These are phyloP conservation scores for Colletotrichum brevisporum DNA, from an alignment of 2,329 filamentous ascomycete genomes.

Conservation along the genomic window DNA sequence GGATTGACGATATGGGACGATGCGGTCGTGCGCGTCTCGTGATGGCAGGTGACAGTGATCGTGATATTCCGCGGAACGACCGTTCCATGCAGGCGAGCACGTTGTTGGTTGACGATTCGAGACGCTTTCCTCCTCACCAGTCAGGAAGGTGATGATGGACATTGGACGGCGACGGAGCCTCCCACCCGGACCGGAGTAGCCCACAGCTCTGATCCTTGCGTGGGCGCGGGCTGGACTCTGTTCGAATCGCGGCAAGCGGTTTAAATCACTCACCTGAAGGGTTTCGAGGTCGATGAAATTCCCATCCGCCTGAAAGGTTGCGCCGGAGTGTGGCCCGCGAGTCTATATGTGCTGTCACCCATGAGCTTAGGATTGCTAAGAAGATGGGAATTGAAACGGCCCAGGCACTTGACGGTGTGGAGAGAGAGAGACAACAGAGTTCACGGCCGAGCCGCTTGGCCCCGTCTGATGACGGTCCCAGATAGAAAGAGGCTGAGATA, in stretches of 20 bases:
- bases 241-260: slow-evolving; percentile 7
- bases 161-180: slow-evolving; percentile 9
- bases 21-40: not conserved
- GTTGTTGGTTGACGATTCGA: not conserved
- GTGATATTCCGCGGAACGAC: too few species aligned
- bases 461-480: slow-evolving; percentile 2
- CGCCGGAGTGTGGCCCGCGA: not conserved
- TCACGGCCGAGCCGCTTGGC: slow-evolving; percentile 8
- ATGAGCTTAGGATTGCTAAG: not conserved
- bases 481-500: not conserved
- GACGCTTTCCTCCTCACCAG: slow-evolving; percentile 12
- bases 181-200: slow-evolving; percentile 21
- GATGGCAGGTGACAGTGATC: not conserved
- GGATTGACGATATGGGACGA: not conserved
- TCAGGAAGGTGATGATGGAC: not conserved
- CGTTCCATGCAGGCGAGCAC: not conserved
- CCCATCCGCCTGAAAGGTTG: not conserved
- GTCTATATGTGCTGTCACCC: slow-evolving; percentile 19
- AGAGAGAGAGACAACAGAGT: not conserved
- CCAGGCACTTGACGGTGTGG: not conserved
- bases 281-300: not conserved
- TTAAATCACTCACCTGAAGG: slow-evolving; percentile 27
- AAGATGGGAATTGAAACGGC: slow-evolving; percentile 6
- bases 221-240: not conserved
- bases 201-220: slow-evolving; percentile 16